phyloP scores from a whole-genome alignment of 768 basidiomycete species.

The Baorangia bicolor region DNA sequence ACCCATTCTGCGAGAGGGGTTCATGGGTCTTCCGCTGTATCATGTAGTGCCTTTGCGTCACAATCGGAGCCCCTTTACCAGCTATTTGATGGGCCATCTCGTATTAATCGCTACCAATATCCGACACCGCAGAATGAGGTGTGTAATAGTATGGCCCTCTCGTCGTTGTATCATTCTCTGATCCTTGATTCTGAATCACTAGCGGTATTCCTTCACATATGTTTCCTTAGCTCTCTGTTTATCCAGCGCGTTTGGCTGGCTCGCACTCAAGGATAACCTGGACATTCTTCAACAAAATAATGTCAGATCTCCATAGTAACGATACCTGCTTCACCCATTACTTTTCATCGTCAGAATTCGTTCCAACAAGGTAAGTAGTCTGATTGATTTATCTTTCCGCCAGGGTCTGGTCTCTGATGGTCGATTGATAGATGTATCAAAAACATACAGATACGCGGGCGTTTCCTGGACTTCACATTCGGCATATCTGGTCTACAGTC shows the following conservation, averaged over 20 bases:
- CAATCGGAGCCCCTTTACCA: slow-evolving; percentile 35
- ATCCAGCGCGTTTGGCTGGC: slow-evolving; percentile 26
- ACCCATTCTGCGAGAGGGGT: neutral
- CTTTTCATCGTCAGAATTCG: neutral
- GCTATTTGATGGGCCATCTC: slow-evolving; percentile 50
- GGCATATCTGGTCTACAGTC: neutral
- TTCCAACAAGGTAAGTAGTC: neutral
- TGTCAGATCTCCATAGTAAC: neutral
- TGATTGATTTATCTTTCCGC: neutral
- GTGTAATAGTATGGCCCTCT: slow-evolving; percentile 6
- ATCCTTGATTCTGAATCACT: neutral
- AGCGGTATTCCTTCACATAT: slow-evolving; percentile 8
- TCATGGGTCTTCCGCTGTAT: slow-evolving; percentile 2
- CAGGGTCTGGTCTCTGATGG: neutral
- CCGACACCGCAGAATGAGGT: slow-evolving; percentile 12
- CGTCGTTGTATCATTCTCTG: neutral
- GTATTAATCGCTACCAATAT: slow-evolving; percentile 22
- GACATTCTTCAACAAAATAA: neutral
- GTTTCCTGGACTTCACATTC: neutral
- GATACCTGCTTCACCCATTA: neutral
- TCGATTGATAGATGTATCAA: slow-evolving; percentile 16
- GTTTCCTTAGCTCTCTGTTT: slow-evolving; percentile 14
- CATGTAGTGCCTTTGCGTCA: slow-evolving; percentile 13
- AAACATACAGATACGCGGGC: neutral
- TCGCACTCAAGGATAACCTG: slow-evolving; percentile 13